phyloP scores from a whole-genome alignment of 768 basidiomycete species.

The Strobilomyces confusus region DNA sequence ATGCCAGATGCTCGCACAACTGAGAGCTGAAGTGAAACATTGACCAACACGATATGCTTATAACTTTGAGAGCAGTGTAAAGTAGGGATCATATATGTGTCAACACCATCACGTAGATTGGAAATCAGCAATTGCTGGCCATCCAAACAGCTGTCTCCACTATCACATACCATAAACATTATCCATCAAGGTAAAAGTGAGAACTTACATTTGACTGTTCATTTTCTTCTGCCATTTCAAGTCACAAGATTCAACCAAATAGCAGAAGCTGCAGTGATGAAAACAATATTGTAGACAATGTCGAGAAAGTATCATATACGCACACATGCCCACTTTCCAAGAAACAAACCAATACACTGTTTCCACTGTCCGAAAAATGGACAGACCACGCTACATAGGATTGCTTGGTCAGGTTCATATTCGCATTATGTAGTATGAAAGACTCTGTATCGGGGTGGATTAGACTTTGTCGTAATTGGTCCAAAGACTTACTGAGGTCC shows the following conservation, averaged over 20 bases:
- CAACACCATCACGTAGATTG: background rate
- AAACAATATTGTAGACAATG: too few species aligned
- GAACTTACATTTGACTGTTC: background rate
- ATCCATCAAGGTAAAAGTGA: too few species aligned
- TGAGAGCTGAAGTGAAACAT: too few species aligned
- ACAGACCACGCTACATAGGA: background rate
- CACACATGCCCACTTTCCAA: conserved; percentile 3
- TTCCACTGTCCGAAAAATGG: background rate
- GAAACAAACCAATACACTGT: conserved; percentile 1
- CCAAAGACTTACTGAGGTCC: background rate
- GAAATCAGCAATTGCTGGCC: background rate
- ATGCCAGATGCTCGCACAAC: too few species aligned
- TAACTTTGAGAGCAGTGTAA: too few species aligned
- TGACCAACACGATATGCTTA: too few species aligned
- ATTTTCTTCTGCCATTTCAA: conserved; percentile 9
- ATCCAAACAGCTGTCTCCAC: background rate
- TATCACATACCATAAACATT: background rate
- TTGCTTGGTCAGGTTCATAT: background rate
- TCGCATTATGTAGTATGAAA: background rate
- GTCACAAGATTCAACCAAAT: background rate
- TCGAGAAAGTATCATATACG: background rate
- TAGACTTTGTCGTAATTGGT: too few species aligned
- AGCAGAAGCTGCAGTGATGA: background rate
- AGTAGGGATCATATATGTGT: background rate
- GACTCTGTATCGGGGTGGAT: background rate